Evolutionary conservation across 208 protist genomes (phyloP).

Genomic region (Leishmania arabica): DNA sequence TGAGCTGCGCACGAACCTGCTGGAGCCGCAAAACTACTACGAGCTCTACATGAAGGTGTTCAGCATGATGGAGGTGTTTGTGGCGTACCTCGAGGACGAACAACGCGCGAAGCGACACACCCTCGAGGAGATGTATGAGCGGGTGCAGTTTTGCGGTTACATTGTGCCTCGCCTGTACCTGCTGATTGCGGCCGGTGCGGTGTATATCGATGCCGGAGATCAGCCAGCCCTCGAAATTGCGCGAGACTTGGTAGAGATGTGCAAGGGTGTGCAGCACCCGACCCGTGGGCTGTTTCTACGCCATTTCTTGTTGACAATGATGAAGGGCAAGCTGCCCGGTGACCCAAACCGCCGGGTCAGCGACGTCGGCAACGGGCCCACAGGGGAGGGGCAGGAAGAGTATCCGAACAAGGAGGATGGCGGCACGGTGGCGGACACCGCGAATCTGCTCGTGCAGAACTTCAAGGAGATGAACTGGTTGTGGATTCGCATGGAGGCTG

Average conservation of each 20-base stretch:
- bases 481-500: slow-evolving; percentile 98
- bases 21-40: slow-evolving; percentile 98
- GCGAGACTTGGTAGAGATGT: slow-evolving; percentile 99
- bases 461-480: slow-evolving; percentile 99
- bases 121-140: slow-evolving; percentile 96
- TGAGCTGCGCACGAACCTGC: slow-evolving; percentile 94
- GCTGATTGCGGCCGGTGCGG: slow-evolving; percentile 94
- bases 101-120: slow-evolving; percentile 26
- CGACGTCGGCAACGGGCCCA: neutral
- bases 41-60: slow-evolving; percentile 96
- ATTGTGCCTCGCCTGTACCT: slow-evolving; percentile 99
- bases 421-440: slow-evolving; percentile 90
- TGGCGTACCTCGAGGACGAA: slow-evolving; percentile 90
- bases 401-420: slow-evolving; percentile 27
- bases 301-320: slow-evolving; percentile 96
- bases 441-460: slow-evolving; percentile 97
- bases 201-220: slow-evolving; percentile 94
- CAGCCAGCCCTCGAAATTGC: slow-evolving; percentile 94
- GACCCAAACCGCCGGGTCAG: slow-evolving; percentile 42
- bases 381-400: neutral
- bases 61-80: slow-evolving; percentile 90
- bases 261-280: slow-evolving; percentile 99
- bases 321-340: slow-evolving; percentile 97
- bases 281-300: slow-evolving; percentile 98
- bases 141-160: slow-evolving; percentile 97